phyloP scores from a whole-genome alignment of 2,329 filamentous ascomycete species.

The Beauveria asiatica region DNA sequence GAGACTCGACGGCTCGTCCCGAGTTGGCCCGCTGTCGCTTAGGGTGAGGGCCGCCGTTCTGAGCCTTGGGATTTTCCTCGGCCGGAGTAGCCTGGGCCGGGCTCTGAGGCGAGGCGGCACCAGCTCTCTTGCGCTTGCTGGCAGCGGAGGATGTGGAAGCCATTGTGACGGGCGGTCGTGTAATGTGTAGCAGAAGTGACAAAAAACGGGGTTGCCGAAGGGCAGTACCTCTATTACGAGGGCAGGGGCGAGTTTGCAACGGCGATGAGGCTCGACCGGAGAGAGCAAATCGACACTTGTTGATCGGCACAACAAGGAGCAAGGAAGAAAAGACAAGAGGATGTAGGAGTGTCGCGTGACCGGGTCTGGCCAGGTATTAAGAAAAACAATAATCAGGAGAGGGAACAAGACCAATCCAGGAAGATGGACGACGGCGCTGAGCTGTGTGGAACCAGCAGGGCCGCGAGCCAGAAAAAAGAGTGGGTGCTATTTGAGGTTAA shows the following conservation, averaged over 20 bases:
- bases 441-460: neutral
- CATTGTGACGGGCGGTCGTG: slow-evolving; percentile 34
- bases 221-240: neutral
- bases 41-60: slow-evolving; percentile 50
- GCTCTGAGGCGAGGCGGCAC: slow-evolving; percentile 47
- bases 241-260: neutral
- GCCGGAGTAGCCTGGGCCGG: slow-evolving; percentile 61
- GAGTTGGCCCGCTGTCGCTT: slow-evolving; percentile 72
- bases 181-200: neutral
- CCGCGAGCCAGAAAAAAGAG: slow-evolving; percentile 8
- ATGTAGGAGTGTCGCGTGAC: slow-evolving; percentile 10
- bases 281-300: neutral
- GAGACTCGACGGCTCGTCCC: slow-evolving; percentile 32
- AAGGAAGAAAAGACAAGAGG: neutral
- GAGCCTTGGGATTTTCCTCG: slow-evolving; percentile 63
- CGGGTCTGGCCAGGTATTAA: neutral
- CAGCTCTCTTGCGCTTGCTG: slow-evolving; percentile 75
- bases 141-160: slow-evolving; percentile 47
- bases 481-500: slow-evolving; percentile 6
- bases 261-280: neutral
- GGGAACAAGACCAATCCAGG: neutral
- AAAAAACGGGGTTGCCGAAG: neutral
- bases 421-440: neutral
- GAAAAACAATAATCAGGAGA: slow-evolving; percentile 8
- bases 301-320: neutral